A percentile compares a stretch with the other conserved stretches of the same genome.
Evolutionary conservation across 345 rosid species (phyloP).

Genomic region (Corchorus olitorius): DNA sequence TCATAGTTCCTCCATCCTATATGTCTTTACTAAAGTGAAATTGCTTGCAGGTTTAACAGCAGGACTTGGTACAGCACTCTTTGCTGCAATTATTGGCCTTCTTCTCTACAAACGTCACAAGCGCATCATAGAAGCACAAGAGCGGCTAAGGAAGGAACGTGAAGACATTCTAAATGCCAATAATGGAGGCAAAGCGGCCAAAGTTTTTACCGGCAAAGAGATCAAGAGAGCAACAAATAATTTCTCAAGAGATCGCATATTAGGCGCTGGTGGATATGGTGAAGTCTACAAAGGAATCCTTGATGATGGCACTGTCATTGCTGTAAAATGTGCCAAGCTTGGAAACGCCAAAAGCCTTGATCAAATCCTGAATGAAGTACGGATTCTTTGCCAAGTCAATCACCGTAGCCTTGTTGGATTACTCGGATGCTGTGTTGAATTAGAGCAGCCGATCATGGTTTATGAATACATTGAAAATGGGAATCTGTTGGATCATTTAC

Average conservation of each 20-base stretch:
- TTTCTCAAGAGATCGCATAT: conserved; percentile 53
- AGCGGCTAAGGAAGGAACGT: conserved; percentile 13
- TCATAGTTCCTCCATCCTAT: background rate
- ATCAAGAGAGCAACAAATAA: conserved; percentile 55
- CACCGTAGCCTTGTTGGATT: conserved; percentile 55
- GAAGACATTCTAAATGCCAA: conserved; percentile 12
- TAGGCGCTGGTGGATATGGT: conserved; percentile 73
- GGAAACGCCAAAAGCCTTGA: conserved; percentile 55
- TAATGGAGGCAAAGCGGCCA: conserved; percentile 33
- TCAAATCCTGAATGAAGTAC: conserved; percentile 65
- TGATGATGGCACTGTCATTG: conserved; percentile 53
- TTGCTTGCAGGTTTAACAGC: conserved; percentile 35
- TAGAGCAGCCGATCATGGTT: conserved; percentile 55
- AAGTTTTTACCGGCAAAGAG: conserved; percentile 57
- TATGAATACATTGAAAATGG: conserved; percentile 60
- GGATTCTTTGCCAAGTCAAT: conserved; percentile 65
- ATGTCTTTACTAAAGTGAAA: background rate
- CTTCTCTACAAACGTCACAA: conserved; percentile 36
- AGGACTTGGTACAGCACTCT: conserved; percentile 28
- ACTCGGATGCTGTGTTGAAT: conserved; percentile 50
- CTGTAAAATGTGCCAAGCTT: conserved; percentile 63
- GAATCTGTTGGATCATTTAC: conserved; percentile 56
- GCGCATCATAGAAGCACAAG: conserved; percentile 2
- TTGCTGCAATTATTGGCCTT: conserved; percentile 16
- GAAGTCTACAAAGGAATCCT: conserved; percentile 65